phyloP scores from a whole-genome alignment of 2,329 filamentous ascomycete species.

The Exophiala sp. region DNA sequence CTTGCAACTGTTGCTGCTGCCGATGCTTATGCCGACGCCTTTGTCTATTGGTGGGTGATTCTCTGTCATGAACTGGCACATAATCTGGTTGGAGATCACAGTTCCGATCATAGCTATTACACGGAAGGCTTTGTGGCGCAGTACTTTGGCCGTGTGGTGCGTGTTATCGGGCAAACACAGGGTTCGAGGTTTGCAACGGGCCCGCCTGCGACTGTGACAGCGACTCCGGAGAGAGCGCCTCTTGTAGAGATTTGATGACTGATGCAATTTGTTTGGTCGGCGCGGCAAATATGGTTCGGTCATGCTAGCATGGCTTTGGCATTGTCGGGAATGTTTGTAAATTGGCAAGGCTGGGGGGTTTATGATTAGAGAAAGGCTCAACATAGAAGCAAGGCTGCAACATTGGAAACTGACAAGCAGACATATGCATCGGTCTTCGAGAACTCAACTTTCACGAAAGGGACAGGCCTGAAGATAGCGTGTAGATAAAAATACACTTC shows the following conservation, averaged over 20 bases:
- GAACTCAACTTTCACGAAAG: no score
- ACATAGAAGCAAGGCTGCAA: no score
- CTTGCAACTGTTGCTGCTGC: constrained; percentile 33
- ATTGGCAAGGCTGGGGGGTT: no score
- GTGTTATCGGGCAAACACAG: constrained; percentile 10
- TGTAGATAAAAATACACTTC: not conserved
- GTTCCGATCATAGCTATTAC: constrained; percentile 74
- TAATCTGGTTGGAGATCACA: constrained; percentile 76
- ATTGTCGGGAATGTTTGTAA: no score
- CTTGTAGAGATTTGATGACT: constrained; percentile 11
- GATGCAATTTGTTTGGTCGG: no score
- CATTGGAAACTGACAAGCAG: no score
- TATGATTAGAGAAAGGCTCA: no score
- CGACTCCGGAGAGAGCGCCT: not conserved
- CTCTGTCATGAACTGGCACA: constrained; percentile 92
- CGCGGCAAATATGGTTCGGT: no score
- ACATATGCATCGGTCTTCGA: no score
- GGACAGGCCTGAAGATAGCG: not conserved
- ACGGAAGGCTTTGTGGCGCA: constrained; percentile 42
- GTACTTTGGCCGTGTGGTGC: constrained; percentile 26
- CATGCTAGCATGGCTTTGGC: no score
- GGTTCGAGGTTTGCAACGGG: not conserved
- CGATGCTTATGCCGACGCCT: constrained; percentile 59
- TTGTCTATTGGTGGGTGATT: constrained; percentile 91
- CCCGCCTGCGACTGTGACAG: not conserved